Percentiles rank a stretch among this genome's conserved stretches.
phyloP scores from a whole-genome alignment of 768 basidiomycete genomes.

The Trametes villosa region DNA sequence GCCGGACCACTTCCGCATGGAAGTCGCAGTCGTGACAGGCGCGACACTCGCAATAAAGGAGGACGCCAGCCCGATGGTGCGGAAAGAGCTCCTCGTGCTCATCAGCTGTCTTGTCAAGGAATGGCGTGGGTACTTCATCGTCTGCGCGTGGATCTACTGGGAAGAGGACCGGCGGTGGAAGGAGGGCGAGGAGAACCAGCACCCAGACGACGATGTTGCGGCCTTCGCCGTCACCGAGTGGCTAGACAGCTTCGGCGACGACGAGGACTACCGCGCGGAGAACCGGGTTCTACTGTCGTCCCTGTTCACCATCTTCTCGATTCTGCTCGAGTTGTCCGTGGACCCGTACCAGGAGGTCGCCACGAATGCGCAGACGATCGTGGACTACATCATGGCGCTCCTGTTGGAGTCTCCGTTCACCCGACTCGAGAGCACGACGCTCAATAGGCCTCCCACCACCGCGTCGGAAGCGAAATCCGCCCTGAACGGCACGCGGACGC shows the following conservation, averaged over 20 bases:
- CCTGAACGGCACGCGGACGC: conserved; percentile 41
- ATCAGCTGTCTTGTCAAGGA: conserved; percentile 94
- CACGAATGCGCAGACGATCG: conserved; percentile 84
- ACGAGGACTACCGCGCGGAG: conserved; percentile 70
- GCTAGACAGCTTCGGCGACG: conserved; percentile 70
- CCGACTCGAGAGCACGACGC: conserved; percentile 67
- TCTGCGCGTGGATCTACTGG: conserved; percentile 97
- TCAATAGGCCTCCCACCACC: conserved; percentile 53
- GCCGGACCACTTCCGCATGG: conserved; percentile 82
- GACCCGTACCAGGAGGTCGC: conserved; percentile 95
- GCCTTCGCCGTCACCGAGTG: conserved; percentile 76
- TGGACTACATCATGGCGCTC: conserved; percentile 91
- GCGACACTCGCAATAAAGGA: conserved; percentile 88
- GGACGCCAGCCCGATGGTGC: conserved; percentile 95
- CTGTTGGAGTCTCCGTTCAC: conserved; percentile 89
- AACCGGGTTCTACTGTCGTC: conserved; percentile 86
- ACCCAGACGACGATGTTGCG: conserved; percentile 73
- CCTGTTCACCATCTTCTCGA: conserved; percentile 91
- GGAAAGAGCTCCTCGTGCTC: conserved; percentile 90
- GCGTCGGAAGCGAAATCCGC: conserved; percentile 42
- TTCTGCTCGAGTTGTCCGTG: conserved; percentile 86
- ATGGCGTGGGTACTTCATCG: conserved; percentile 94
- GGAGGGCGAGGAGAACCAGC: conserved; percentile 38
- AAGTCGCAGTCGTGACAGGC: conserved; percentile 89
- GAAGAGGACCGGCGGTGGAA: conserved; percentile 82